Evolutionary conservation across 1,284 basidiomycete species (phyloP), one percentile per base, ranked within the genome.

Genomic region (Tremellales sp.): DNA sequence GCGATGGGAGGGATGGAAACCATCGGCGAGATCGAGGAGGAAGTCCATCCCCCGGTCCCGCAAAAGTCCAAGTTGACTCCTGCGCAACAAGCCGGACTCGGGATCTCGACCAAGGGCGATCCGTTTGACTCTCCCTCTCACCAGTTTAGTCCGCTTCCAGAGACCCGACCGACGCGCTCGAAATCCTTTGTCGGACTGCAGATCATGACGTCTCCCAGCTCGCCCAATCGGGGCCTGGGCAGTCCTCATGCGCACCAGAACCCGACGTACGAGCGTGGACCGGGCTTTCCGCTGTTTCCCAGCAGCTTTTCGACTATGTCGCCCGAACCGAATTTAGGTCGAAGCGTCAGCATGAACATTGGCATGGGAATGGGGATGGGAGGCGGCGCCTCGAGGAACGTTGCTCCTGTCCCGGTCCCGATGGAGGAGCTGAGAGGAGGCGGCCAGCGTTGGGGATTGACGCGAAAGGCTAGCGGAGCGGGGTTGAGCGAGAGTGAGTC

Each of bases 401-500:
- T n/a, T n/a, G n/a, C n/a, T n/a, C n/a, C n/a, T n/a, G n/a, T n/a
- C n/a, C n/a, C n/a, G 21, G 28, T 4, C 27, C 24, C 24, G 48
- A 35, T 31, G 28, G 31, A 25, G 48, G 46, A 25, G 44, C 40
- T 19, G 48, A 39, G 22, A 35, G 46, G 19, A 38, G 36, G 13
- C 27, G 44, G 41, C 32, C 48, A 40, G 22, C 48, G 54, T 44
- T 48, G 57, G 34, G 57, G 61, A 2, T 43, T 70, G 29, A 27
- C 36, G 26, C 58, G 70, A 40, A 68, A 63, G 41, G 40, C 54
- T 16, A 65, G 61, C 45, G 63, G 63, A 2, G 61, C 70, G 26
- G 71, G 68, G 2, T 35, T 72, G 45, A 71, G 69, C 38, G 71
- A 73, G 58, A 72, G 71, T 70, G 54, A 65, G 68, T 68, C 18